Evolutionary conservation across 139 green algal species (phyloP).

Genomic region (Desmodesmus armatus): DNA sequence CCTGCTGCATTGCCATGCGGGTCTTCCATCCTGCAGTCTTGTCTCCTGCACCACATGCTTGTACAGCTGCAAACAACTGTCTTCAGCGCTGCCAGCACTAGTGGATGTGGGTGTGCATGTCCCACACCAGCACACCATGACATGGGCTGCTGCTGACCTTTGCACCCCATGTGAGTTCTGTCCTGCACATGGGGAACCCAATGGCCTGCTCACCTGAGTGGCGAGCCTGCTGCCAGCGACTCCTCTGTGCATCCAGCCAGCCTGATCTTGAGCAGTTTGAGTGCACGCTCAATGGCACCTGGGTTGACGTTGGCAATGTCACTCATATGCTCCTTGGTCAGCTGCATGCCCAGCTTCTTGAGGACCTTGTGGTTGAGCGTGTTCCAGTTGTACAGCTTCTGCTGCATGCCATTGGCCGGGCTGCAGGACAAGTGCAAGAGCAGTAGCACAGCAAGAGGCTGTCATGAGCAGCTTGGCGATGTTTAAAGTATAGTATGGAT

Average conservation of each 20-base stretch:
- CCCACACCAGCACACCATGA: no score
- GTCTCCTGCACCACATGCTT: no score
- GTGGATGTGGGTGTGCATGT: no score
- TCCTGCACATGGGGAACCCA: no score
- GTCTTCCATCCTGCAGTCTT: no score
- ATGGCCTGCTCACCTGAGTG: no score
- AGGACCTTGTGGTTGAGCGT: constrained; percentile 93
- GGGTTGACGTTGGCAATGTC: constrained; percentile 35
- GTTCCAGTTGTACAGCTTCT: constrained; percentile 98
- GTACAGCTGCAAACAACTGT: no score
- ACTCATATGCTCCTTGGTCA: constrained; percentile 56
- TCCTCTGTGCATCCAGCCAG: constrained; percentile 61
- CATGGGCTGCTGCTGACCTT: no score
- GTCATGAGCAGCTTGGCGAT: not conserved
- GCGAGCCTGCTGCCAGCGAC: no score
- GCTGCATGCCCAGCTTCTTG: constrained; percentile 78
- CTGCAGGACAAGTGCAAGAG: constrained; percentile 62
- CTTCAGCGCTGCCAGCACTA: no score
- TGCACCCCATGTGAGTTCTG: no score
- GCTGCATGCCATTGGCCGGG: constrained; percentile 76
- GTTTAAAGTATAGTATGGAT: not conserved
- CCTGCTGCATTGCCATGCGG: no score
- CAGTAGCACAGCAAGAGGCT: not conserved
- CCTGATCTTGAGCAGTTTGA: constrained; percentile 84
- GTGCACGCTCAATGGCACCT: constrained; percentile 82